Conservation (phyloP, 2,329 filamentous ascomycete genomes). For the Parasarocladium wereldwijsianum region DNA sequence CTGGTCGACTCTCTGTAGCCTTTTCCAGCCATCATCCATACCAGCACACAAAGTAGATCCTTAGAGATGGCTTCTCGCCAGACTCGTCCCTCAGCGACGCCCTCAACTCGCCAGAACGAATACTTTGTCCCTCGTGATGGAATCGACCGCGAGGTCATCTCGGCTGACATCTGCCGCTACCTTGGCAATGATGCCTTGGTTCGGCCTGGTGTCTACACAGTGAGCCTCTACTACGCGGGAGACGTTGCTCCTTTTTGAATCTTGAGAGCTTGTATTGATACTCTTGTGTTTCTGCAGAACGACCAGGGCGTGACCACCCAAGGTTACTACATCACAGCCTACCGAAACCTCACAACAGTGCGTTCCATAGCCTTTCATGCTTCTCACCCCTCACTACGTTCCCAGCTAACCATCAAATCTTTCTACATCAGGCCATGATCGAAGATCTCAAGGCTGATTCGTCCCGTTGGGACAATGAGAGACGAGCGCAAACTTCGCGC, state of each 20-base stretch:
- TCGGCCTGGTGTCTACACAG: constrained; percentile 59
- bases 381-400: neutral
- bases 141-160: constrained; percentile 73
- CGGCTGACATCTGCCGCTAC: constrained; percentile 72
- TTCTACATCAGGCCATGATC: constrained; percentile 39
- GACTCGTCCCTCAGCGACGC: too few relatives aligned
- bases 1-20: too few relatives aligned
- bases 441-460: constrained; percentile 48
- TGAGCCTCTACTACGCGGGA: constrained; percentile 19
- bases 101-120: constrained; percentile 49
- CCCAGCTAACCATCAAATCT: neutral
- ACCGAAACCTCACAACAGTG: constrained; percentile 66
- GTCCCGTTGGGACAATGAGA: constrained; percentile 45
- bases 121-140: constrained; percentile 70
- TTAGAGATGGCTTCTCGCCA: too few relatives aligned
- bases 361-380: constrained; percentile 21
- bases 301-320: constrained; percentile 44
- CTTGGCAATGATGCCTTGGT: constrained; percentile 71
- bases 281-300: constrained; percentile 27
- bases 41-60: too few relatives aligned
- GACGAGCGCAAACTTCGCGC: constrained; percentile 38
- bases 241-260: neutral
- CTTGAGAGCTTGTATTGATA: neutral
- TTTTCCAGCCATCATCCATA: too few relatives aligned
- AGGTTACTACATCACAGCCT: constrained; percentile 67